Percentiles rank a stretch among this genome's conserved stretches.
Evolutionary conservation across 768 basidiomycete genomes (phyloP).

Genomic region (Dioszegia crocea): DNA sequence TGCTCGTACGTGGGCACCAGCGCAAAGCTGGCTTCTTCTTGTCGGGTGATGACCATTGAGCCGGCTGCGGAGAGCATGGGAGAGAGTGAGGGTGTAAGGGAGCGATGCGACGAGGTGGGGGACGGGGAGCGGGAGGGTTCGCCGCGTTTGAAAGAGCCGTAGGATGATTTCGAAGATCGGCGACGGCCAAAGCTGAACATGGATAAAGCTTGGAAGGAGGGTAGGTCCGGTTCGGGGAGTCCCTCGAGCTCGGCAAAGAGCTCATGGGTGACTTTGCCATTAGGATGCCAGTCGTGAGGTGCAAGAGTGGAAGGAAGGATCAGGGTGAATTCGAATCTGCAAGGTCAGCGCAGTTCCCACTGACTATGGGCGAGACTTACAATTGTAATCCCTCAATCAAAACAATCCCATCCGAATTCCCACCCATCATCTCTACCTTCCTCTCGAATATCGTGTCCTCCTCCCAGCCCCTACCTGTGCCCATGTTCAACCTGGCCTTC

Average conservation of each 20-base stretch:
- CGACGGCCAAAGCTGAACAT: too few relatives aligned
- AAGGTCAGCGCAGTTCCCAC: not conserved
- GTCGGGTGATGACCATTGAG: slow-evolving; percentile 16
- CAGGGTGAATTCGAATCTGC: slow-evolving; percentile 31
- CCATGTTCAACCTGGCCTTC: slow-evolving; percentile 12
- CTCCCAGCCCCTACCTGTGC: slow-evolving; percentile 19
- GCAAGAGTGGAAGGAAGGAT: slow-evolving; percentile 29
- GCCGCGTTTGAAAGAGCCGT: too few relatives aligned
- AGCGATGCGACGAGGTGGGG: not conserved
- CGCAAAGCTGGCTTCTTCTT: not conserved
- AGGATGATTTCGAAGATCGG: too few relatives aligned
- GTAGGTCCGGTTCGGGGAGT: slow-evolving; percentile 2
- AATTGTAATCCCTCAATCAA: slow-evolving; percentile 36
- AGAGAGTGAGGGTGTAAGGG: slow-evolving; percentile 1
- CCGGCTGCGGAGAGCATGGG: slow-evolving; percentile 1
- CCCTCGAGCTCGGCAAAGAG: slow-evolving; percentile 34
- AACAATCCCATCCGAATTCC: slow-evolving; percentile 25
- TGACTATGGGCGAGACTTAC: slow-evolving; percentile 4
- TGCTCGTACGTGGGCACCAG: too few relatives aligned
- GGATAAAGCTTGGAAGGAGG: too few relatives aligned
- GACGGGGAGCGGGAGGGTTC: too few relatives aligned
- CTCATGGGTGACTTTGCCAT: slow-evolving; percentile 17
- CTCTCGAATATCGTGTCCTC: slow-evolving; percentile 34
- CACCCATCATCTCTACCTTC: slow-evolving; percentile 28
- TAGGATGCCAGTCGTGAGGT: slow-evolving; percentile 28